Evolutionary conservation across 306 rosid species (phyloP).

Genomic region (Vigna hirtella): DNA sequence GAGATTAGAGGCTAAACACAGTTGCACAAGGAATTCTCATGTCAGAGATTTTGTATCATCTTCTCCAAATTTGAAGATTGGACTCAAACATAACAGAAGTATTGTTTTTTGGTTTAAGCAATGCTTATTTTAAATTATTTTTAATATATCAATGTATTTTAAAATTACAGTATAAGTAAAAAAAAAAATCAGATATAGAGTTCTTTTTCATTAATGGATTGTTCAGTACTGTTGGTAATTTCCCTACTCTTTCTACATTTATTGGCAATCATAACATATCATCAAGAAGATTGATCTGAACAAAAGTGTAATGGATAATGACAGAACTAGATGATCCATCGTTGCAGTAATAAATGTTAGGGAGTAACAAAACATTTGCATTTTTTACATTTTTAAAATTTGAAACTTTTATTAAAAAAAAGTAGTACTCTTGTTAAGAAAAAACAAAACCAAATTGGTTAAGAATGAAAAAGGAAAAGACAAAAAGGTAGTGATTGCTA

Average conservation of each 20-base stretch:
- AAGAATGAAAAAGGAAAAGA: not conserved
- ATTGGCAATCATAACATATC: not conserved
- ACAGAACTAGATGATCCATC: slow-evolving; percentile 2
- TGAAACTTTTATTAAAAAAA: not conserved
- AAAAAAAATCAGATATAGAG: too few relatives aligned
- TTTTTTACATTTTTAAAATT: too few relatives aligned
- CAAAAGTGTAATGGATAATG: not conserved
- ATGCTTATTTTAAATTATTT: too few relatives aligned
- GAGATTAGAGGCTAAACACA: not conserved
- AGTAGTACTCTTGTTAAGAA: not conserved
- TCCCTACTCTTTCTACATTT: slow-evolving; percentile 18
- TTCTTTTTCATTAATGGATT: not conserved
- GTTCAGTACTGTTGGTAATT: not conserved
- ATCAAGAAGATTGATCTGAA: not conserved
- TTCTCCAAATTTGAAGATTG: too few relatives aligned
- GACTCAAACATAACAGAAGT: too few relatives aligned
- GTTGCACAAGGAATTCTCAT: not conserved
- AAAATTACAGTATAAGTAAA: too few relatives aligned
- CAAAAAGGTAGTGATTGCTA: slow-evolving; percentile 4
- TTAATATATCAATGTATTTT: too few relatives aligned
- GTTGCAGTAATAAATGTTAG: slow-evolving; percentile 1
- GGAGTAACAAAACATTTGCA: not conserved
- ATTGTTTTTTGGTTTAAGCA: too few relatives aligned
- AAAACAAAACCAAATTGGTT: not conserved
- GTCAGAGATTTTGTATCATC: not conserved